Evolutionary conservation across 176 grass and related monocot species (phyloP), one percentile per base, ranked within the genome.

Genomic region (Raddia guianensis): DNA sequence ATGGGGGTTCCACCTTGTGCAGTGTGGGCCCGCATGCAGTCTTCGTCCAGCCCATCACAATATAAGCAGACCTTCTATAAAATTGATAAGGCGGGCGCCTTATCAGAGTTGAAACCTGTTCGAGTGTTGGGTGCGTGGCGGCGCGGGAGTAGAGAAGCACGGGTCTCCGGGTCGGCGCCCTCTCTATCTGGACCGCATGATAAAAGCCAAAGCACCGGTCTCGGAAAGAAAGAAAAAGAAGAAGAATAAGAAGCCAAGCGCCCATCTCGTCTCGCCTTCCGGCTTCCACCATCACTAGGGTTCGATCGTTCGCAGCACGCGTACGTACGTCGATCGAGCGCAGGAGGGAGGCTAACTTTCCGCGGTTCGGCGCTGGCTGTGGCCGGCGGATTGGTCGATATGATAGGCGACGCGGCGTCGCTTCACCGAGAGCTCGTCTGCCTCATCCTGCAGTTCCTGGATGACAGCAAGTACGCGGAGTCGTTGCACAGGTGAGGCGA

Each of bases 371-470:
- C 49, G 3, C 49, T 49, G 55, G 18, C 63, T 49, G 55, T n/a
- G 69, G 62, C 19, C 6, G 20, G n/a, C 20, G 54, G 34, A 42
- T 82, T 56, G 83, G 87, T 90, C 84, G 86, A 86, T 45, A 48
- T 7, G 60, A 57, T 60, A 15, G 84, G 58, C 43, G 69, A 57
- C 69, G 94, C 94, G 94, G 82, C 91, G 82, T 94, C 94, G 75
- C 78, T 97, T 68, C 94, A 91, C 86, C 87, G 94, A 52, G 94
- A 97, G 80, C 94, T 97, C 59, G 94, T 97, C 64, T 97, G 92
- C 76, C 91, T 97, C 83, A 97, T 97, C 89, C 91, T 97, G 8
- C 94, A 97, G 89, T 97, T 97, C 84, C 89, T 97, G 40, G 94
- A 97, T 51, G 94, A 97, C 76, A 89, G 94, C 80, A 97, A 97